phyloP scores from a whole-genome alignment of 2,329 filamentous ascomycete species.

The Parafenestella ontariensis region DNA sequence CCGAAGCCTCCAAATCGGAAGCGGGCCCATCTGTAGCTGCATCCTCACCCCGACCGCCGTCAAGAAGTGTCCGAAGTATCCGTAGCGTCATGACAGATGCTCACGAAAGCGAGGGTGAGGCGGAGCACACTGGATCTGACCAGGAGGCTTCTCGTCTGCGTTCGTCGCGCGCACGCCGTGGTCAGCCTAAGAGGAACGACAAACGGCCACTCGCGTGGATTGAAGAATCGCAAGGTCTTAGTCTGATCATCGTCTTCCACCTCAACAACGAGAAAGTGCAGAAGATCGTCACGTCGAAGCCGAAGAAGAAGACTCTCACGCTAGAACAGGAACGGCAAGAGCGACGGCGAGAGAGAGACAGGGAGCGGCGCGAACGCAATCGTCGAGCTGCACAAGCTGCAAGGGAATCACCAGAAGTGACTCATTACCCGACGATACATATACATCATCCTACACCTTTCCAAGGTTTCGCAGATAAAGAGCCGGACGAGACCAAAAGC shows the following conservation, averaged over 20 bases:
- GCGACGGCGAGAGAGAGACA: constrained; percentile 42
- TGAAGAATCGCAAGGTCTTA: constrained; percentile 40
- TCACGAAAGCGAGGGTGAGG: constrained; percentile 38
- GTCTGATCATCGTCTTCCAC: constrained; percentile 45
- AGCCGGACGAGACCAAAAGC: constrained; percentile 85
- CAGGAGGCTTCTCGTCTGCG: constrained; percentile 38
- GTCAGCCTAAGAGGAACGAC: constrained; percentile 42
- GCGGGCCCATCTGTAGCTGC: constrained; percentile 34
- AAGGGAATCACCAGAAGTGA: constrained; percentile 50
- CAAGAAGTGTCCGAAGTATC: constrained; percentile 30
- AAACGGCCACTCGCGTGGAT: constrained; percentile 47
- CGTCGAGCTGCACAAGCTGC: constrained; percentile 54
- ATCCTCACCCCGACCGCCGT: constrained; percentile 38
- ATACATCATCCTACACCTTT: constrained; percentile 78
- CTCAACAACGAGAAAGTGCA: constrained; percentile 63
- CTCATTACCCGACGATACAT: constrained; percentile 67
- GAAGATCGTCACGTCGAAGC: constrained; percentile 65
- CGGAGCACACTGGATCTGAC: constrained; percentile 37
- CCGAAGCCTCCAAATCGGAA: constrained; percentile 43
- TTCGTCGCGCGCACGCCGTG: constrained; percentile 42
- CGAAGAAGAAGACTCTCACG: constrained; percentile 57
- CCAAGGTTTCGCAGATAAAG: constrained; percentile 87
- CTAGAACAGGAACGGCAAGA: constrained; percentile 41
- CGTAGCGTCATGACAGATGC: constrained; percentile 36
- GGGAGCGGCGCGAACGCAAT: constrained; percentile 54